These are phyloP conservation scores for Phytophthora fragariaefolia DNA, from an alignment of 352 stramenopile genomes.

Conservation along the genomic window DNA sequence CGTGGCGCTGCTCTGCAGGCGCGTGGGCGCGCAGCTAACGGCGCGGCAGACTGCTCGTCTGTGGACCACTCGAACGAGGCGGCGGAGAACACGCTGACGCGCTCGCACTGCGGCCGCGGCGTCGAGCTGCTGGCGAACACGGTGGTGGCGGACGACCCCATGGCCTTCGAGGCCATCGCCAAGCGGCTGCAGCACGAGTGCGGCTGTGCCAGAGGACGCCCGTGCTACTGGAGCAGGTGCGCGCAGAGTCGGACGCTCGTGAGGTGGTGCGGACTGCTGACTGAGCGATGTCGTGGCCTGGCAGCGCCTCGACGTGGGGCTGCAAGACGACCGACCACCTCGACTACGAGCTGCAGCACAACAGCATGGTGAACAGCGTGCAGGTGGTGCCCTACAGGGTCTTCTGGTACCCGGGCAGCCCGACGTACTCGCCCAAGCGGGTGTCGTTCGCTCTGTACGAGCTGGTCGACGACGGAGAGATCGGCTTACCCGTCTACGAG, in stretches of 20 bases:
- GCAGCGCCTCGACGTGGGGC: constrained; percentile 49
- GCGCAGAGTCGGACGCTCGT: constrained; percentile 4
- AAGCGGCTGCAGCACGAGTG: constrained; percentile 67
- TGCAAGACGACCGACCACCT: constrained; percentile 60
- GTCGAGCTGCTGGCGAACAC: constrained; percentile 38
- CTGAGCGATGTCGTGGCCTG: background rate
- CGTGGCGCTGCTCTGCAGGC: background rate
- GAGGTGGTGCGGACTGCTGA: constrained; percentile 5
- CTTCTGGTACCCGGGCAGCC: constrained; percentile 77
- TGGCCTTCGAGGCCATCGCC: constrained; percentile 47
- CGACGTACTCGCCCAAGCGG: constrained; percentile 67
- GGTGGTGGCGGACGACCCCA: constrained; percentile 35
- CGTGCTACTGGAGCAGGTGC: constrained; percentile 88
- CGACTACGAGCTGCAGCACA: constrained; percentile 58
- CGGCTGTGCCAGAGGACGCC: constrained; percentile 61
- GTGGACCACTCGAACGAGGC: constrained; percentile 60
- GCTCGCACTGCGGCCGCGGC: constrained; percentile 50
- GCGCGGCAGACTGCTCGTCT: constrained; percentile 46
- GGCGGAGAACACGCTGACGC: constrained; percentile 54
- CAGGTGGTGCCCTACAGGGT: constrained; percentile 78
- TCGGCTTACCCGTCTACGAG: constrained; percentile 46
- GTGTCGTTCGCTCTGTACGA: constrained; percentile 74
- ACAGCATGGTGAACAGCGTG: constrained; percentile 53
- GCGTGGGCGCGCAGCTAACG: background rate
- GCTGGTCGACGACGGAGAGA: constrained; percentile 24